Percentiles rank a stretch among this genome's conserved stretches.
Conservation (phyloP, 805 yeast genomes). For the Wickerhamiella shivajii region DNA sequence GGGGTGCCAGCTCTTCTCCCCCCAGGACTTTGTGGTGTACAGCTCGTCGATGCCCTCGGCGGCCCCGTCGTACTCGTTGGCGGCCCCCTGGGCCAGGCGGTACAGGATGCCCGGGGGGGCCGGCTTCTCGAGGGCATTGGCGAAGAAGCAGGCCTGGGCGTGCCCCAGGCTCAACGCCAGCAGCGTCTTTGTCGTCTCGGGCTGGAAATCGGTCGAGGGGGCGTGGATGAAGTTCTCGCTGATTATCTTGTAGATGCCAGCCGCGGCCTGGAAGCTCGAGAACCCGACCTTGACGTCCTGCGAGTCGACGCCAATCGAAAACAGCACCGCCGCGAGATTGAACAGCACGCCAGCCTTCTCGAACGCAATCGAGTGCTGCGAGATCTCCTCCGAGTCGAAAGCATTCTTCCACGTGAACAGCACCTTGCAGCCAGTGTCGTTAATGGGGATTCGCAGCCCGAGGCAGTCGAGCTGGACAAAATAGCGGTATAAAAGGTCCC, state of each 20-base stretch:
- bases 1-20: conserved; percentile 36
- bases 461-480: conserved; percentile 71
- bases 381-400: conserved; percentile 30
- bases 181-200: conserved; percentile 52
- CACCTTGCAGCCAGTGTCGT: conserved; percentile 37
- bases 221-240: conserved; percentile 78
- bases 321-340: conserved; percentile 55
- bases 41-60: conserved; percentile 27
- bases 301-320: conserved; percentile 28
- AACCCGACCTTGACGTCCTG: conserved; percentile 44
- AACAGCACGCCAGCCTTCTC: conserved; percentile 79
- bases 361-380: conserved; percentile 73
- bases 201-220: conserved; percentile 64
- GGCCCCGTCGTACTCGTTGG: conserved; percentile 40
- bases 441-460: conserved; percentile 60
- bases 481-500: conserved; percentile 49
- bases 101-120: conserved; percentile 58
- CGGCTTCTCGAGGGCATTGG: conserved; percentile 35
- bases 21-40: conserved; percentile 27
- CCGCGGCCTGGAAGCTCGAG: conserved; percentile 52
- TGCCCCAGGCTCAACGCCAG: conserved; percentile 62
- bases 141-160: conserved; percentile 70
- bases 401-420: conserved; percentile 73
- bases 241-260: conserved; percentile 60
- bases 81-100: conserved; percentile 53